Evolutionary conservation across 106 monocot species (phyloP), one percentile per base, ranked within the genome.

Genomic region (Cymbidium sinense): DNA sequence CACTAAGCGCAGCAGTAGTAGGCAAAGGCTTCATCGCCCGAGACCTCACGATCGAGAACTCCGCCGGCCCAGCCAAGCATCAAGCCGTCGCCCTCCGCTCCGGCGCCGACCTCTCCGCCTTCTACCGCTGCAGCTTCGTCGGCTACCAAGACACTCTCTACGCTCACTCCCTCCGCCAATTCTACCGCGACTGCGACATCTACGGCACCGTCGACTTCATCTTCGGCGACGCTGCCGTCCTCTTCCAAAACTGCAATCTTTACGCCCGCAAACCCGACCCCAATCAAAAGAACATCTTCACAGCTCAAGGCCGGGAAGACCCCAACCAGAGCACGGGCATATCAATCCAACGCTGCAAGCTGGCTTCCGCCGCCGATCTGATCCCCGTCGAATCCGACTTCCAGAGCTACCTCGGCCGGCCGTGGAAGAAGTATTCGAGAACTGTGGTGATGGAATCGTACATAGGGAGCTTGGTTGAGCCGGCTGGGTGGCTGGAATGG

Each of bases 71-170:
- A 1, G 39, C 52, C 70, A 90, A 93, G 82, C 84, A 90, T 78
- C 93, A 93, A 41, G 93, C 93, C 20, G 90, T 93, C 58, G 93
- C 93, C 9, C 78, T 93, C 28, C 64, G 90, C 19, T 73, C 44
- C 52, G 81, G 82, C 61, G 52, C 90, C 11, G 90, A 93, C 84
- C 84, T 90, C 50, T 93, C 90, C 10, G 90, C 77, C 39, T 93
- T 90, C 87, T 90, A 93, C 82, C 73, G 82, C 2, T 93, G 93
- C 85, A 89, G 90, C 77, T 88, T 93, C 82, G 87, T 90, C 0
- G 93, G 90, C n/a, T 93, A 92, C 82, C 92, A 92, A 71, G 92
- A 92, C n/a, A n/a, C n/a, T n/a, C n/a, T n/a, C n/a, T n/a, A n/a
- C n/a, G n/a, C n/a, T n/a, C n/a, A n/a, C n/a, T n/a, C n/a, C n/a